Conservation (phyloP, 2,329 filamentous ascomycete species). For the Curvularia sp. region DNA sequence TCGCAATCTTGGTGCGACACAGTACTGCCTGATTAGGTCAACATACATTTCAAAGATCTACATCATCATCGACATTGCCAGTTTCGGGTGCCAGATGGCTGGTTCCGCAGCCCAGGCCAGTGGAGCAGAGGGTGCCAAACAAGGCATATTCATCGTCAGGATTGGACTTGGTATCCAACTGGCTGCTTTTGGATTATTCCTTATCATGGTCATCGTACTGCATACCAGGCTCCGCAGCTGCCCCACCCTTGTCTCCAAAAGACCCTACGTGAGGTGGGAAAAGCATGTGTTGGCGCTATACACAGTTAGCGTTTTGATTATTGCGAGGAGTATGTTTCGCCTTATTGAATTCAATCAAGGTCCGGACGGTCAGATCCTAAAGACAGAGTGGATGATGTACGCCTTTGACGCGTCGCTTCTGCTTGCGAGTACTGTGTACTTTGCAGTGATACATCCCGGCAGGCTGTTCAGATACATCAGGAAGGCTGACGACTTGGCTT, state of each 20-base stretch:
- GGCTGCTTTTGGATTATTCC: slow-evolving; percentile 22
- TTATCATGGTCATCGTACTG: slow-evolving; percentile 19
- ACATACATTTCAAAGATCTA: slow-evolving; percentile 39
- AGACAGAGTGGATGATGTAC: slow-evolving; percentile 25
- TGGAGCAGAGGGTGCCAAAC: slow-evolving; percentile 14
- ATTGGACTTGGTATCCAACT: slow-evolving; percentile 26
- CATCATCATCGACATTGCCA: slow-evolving; percentile 30
- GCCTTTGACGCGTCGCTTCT: slow-evolving; percentile 28
- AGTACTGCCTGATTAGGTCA: slow-evolving; percentile 48
- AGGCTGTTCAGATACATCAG: slow-evolving; percentile 17
- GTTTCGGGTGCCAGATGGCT: slow-evolving; percentile 30
- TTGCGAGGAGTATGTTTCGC: slow-evolving; percentile 25
- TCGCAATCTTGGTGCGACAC: slow-evolving; percentile 47
- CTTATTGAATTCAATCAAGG: slow-evolving; percentile 25
- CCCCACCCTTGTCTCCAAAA: slow-evolving; percentile 11
- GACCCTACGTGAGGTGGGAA: slow-evolving; percentile 18
- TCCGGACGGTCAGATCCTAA: slow-evolving; percentile 11
- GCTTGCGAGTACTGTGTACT: slow-evolving; percentile 16
- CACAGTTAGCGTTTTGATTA: slow-evolving; percentile 21
- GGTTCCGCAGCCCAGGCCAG: slow-evolving; percentile 29
- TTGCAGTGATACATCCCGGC: slow-evolving; percentile 24
- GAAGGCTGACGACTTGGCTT: slow-evolving; percentile 13
- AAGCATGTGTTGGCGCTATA: slow-evolving; percentile 19
- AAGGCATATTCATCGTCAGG: slow-evolving; percentile 21
- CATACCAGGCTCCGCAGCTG: slow-evolving; percentile 19